Evolutionary conservation across 2,329 filamentous ascomycete genomes (phyloP).

Genomic region (Nannizzia gypsea): DNA sequence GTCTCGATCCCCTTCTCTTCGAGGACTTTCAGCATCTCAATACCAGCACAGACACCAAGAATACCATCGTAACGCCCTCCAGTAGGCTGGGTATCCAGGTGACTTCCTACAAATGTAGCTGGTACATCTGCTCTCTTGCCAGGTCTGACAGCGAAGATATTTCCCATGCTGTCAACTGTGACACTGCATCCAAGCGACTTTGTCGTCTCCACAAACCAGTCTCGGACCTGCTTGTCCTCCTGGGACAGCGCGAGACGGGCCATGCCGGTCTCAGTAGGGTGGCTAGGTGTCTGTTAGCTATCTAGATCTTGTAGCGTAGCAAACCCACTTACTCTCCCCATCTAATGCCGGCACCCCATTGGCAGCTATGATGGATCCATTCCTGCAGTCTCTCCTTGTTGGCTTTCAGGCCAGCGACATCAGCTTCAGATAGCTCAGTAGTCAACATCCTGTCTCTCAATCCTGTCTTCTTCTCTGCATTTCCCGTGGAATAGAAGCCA

Average conservation of each 20-base stretch:
- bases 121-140: conserved; percentile 47
- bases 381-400: conserved; percentile 50
- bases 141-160: conserved; percentile 62
- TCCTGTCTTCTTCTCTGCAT: background rate
- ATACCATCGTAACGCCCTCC: conserved; percentile 46
- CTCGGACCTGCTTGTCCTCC: conserved; percentile 56
- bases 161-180: conserved; percentile 64
- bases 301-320: background rate
- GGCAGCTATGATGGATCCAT: conserved; percentile 53
- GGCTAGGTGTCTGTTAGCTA: conserved; percentile 16
- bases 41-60: conserved; percentile 57
- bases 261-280: conserved; percentile 60
- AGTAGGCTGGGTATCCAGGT: conserved; percentile 42
- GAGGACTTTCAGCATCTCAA: conserved; percentile 60
- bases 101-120: conserved; percentile 38
- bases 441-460: conserved; percentile 24
- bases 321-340: conserved; percentile 51
- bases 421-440: conserved; percentile 38
- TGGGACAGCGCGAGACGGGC: conserved; percentile 59
- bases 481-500: background rate
- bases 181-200: conserved; percentile 53
- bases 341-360: conserved; percentile 53
- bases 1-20: conserved; percentile 58
- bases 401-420: conserved; percentile 44
- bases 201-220: conserved; percentile 61